phyloP scores from a whole-genome alignment of 1,284 basidiomycete genomes.

The Flammula alnicola region DNA sequence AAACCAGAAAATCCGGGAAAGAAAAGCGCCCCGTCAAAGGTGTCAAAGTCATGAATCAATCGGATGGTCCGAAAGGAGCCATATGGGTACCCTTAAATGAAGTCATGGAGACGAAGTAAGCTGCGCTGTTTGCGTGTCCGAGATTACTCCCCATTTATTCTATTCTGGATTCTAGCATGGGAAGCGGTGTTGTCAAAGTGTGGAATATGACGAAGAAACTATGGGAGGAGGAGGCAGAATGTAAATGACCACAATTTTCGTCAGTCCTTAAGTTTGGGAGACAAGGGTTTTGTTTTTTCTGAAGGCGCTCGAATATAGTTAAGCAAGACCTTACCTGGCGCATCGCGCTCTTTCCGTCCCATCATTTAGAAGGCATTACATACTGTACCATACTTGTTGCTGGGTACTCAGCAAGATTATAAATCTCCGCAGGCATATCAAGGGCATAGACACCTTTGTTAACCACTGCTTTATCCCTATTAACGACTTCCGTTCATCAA shows the following conservation, averaged over 20 bases:
- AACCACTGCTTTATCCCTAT: conserved; percentile 9
- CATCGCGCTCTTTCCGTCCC: no score
- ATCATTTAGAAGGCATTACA: no score
- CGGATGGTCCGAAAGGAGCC: conserved; percentile 21
- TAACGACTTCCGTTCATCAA: neutral
- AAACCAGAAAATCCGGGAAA: conserved; percentile 23
- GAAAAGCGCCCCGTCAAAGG: conserved; percentile 19
- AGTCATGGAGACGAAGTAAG: conserved; percentile 68
- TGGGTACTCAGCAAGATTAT: no score
- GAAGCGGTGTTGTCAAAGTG: conserved; percentile 65
- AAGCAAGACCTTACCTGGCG: no score
- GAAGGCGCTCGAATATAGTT: no score
- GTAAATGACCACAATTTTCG: no score
- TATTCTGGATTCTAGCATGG: conserved; percentile 46
- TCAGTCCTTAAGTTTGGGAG: no score
- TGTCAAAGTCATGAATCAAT: conserved; percentile 12
- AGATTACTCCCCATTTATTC: conserved; percentile 13
- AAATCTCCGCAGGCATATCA: neutral
- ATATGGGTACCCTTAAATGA: conserved; percentile 60
- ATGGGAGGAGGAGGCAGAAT: conserved; percentile 38
- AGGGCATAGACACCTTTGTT: conserved; percentile 1
- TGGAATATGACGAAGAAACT: conserved; percentile 51
- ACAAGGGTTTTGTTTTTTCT: no score
- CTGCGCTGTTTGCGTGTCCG: conserved; percentile 25
- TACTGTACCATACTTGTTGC: no score